Conservation (phyloP, 768 basidiomycete genomes). For the Cystobasidium onofrii region DNA sequence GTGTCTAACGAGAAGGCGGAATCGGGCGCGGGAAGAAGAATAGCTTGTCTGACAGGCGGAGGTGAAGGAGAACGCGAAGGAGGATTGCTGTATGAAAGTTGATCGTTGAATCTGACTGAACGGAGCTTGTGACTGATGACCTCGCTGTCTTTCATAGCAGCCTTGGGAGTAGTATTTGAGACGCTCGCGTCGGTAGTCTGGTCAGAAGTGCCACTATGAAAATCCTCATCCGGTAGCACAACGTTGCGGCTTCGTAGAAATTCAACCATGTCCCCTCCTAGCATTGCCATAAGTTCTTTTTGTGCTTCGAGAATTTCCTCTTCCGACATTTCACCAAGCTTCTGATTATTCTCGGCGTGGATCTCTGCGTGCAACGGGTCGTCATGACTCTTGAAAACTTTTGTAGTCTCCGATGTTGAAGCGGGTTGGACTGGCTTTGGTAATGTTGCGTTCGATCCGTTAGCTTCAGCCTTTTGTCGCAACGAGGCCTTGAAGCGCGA, state of each 20-base stretch:
- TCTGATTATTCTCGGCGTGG: slow-evolving; percentile 1
- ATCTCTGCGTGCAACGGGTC: background rate
- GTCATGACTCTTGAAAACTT: background rate
- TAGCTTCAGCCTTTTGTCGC: background rate
- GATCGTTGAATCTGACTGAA: slow-evolving; percentile 20
- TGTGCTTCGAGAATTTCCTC: slow-evolving; percentile 24
- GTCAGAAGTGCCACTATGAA: no score
- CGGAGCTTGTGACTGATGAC: background rate
- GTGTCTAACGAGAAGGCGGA: background rate
- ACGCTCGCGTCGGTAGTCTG: background rate
- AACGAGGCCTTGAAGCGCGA: slow-evolving; percentile 7
- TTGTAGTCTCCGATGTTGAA: background rate
- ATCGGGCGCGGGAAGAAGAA: slow-evolving; percentile 13
- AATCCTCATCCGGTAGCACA: background rate
- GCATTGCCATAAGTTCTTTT: slow-evolving; percentile 9
- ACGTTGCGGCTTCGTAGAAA: background rate
- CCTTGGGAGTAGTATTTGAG: background rate
- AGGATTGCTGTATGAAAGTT: slow-evolving; percentile 20
- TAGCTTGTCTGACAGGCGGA: background rate
- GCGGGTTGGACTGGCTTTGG: background rate
- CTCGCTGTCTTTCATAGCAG: background rate
- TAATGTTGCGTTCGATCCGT: background rate
- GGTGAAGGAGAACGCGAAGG: slow-evolving; percentile 28
- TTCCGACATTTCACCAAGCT: slow-evolving; percentile 2
- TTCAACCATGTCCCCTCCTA: slow-evolving; percentile 20